A percentile compares a stretch with the other conserved stretches of the same genome.
Conservation (phyloP, 1,284 basidiomycete genomes). For the Rhodotorula sp. region DNA sequence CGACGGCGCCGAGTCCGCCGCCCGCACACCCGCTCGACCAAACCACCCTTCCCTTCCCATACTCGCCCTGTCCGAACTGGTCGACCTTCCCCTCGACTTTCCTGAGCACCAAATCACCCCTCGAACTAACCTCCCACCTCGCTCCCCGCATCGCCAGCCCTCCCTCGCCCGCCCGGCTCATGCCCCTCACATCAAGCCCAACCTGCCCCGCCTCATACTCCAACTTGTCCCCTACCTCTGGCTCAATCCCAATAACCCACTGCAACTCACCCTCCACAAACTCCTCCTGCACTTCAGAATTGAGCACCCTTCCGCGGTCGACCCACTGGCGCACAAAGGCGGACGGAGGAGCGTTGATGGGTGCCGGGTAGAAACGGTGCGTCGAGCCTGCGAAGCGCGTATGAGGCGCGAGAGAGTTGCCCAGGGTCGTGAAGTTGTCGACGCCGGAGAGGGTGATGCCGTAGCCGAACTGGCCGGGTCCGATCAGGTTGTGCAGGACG, state of each 20-base stretch:
- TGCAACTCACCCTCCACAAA: slow-evolving; percentile 42
- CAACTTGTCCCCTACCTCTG: slow-evolving; percentile 35
- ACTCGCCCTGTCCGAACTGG: slow-evolving; percentile 14
- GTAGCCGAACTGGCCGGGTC: slow-evolving; percentile 43
- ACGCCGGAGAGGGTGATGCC: slow-evolving; percentile 41
- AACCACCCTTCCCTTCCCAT: slow-evolving; percentile 24
- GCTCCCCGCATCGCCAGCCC: slow-evolving; percentile 33
- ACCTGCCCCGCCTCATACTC: slow-evolving; percentile 37
- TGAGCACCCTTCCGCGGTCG: slow-evolving; percentile 31
- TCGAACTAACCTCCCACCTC: slow-evolving; percentile 30
- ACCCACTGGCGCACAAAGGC: slow-evolving; percentile 38
- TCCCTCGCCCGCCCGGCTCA: slow-evolving; percentile 26
- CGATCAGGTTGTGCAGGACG: slow-evolving; percentile 42
- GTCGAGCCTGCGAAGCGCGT: slow-evolving; percentile 40
- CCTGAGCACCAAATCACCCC: slow-evolving; percentile 27
- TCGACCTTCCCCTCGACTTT: slow-evolving; percentile 19
- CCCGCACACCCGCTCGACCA: slow-evolving; percentile 26
- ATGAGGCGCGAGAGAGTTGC: slow-evolving; percentile 37
- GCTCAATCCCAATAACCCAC: slow-evolving; percentile 43
- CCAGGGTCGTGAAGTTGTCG: slow-evolving; percentile 37
- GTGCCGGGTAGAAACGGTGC: slow-evolving; percentile 22
- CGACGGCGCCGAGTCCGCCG: neutral
- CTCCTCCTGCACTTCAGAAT: slow-evolving; percentile 40
- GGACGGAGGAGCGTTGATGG: slow-evolving; percentile 39
- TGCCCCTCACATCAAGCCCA: slow-evolving; percentile 9